A percentile compares a stretch with the other conserved stretches of the same genome.
These are phyloP conservation scores for Neopestalotiopsis clavispora DNA, from an alignment of 2,329 filamentous ascomycete genomes.

Conservation along the genomic window DNA sequence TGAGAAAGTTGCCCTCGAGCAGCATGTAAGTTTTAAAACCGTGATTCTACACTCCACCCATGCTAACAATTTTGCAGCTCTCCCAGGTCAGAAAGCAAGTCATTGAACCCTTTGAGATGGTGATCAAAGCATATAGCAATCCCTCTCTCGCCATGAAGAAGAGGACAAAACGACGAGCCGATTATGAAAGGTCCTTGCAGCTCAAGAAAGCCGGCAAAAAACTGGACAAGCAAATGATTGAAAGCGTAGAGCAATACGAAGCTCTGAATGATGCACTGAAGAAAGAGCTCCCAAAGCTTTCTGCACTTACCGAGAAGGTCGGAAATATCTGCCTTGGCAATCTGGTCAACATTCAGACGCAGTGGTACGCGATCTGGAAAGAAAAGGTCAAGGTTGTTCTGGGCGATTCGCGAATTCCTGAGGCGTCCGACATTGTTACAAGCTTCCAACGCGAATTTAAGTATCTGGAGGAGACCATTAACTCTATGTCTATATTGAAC, in stretches of 20 bases:
- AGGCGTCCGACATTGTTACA: conserved; percentile 74
- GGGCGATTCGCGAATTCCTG: conserved; percentile 68
- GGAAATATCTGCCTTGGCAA: conserved; percentile 83
- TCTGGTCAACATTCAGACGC: conserved; percentile 81
- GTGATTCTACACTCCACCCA: conserved; percentile 16
- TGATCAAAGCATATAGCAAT: conserved; percentile 81
- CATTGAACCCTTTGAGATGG: conserved; percentile 80
- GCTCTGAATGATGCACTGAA: conserved; percentile 93
- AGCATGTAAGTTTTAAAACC: conserved; percentile 68
- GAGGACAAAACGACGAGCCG: conserved; percentile 87
- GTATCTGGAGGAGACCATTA: conserved; percentile 74
- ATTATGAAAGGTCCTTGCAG: conserved; percentile 83
- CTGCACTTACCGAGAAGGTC: conserved; percentile 78
- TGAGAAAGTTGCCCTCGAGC: conserved; percentile 79
- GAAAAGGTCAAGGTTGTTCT: conserved; percentile 81
- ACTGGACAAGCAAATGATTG: conserved; percentile 81
- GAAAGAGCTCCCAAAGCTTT: conserved; percentile 86
- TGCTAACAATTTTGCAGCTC: conserved; percentile 46
- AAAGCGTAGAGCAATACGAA: conserved; percentile 86
- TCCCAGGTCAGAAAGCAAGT: conserved; percentile 78
- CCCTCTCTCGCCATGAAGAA: conserved; percentile 92
- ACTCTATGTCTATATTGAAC: conserved; percentile 78
- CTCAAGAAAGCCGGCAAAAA: conserved; percentile 83
- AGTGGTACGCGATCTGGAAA: conserved; percentile 84
- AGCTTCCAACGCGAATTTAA: conserved; percentile 82